Percentiles rank a stretch among this genome's conserved stretches.
These are phyloP conservation scores for Prunus fruticosa DNA, from an alignment of 306 rosid species.

Conservation along the genomic window DNA sequence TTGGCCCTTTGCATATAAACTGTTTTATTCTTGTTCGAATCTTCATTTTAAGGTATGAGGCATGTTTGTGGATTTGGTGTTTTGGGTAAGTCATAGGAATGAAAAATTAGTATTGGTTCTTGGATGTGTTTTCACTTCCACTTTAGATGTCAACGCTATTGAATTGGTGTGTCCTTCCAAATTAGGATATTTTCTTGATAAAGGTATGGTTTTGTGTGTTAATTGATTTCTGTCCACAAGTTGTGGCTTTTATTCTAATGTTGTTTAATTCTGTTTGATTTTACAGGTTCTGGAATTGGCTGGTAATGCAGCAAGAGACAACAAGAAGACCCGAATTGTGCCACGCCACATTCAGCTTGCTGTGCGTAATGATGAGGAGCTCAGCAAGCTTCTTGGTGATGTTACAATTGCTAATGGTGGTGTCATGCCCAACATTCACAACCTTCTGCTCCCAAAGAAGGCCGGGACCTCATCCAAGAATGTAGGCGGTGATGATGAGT, in stretches of 20 bases:
- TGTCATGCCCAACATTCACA: conserved; percentile 95
- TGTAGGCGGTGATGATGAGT: conserved; percentile 56
- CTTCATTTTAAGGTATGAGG: not conserved
- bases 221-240: not conserved
- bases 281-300: conserved; percentile 82
- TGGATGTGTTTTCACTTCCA: not conserved
- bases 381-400: conserved; percentile 82
- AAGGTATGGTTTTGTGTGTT: not conserved
- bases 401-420: conserved; percentile 95
- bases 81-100: not conserved
- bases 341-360: conserved; percentile 88
- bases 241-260: not conserved
- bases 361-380: conserved; percentile 78
- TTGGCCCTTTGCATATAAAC: too few species aligned
- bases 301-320: conserved; percentile 90
- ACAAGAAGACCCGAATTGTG: conserved; percentile 88
- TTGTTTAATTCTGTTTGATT: not conserved
- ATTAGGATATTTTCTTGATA: not conserved
- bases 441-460: conserved; percentile 76
- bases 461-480: conserved; percentile 58
- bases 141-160: not conserved
- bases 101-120: not conserved
- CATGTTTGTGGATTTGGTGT: not conserved
- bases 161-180: not conserved
- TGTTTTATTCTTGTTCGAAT: not conserved